phyloP scores from a whole-genome alignment of 78 protist species.

The Dictyostelium capitatum region DNA sequence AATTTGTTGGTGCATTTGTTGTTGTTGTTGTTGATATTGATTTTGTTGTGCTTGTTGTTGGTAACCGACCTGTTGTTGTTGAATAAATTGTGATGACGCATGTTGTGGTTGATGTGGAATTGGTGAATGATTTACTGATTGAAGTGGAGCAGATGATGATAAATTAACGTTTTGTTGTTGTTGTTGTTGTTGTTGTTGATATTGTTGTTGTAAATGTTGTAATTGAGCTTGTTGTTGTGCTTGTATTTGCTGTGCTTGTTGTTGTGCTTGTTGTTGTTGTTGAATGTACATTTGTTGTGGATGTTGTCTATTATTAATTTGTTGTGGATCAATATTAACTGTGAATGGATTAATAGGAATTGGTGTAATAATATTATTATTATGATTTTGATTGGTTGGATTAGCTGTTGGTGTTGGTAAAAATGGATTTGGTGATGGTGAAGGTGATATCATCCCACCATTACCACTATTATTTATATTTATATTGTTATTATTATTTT shows the following conservation, averaged over 20 bases:
- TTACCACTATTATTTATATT: not conserved
- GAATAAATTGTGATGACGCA: conserved; percentile 25
- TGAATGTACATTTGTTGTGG: conserved; percentile 34
- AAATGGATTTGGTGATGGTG: conserved; percentile 49
- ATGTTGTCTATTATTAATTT: not conserved
- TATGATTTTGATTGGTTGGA: not conserved
- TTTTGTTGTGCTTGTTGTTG: conserved; percentile 21
- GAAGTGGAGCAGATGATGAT: conserved; percentile 76
- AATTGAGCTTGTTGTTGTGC: not conserved
- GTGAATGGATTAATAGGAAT: conserved; percentile 30
- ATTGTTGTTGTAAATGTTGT: conserved; percentile 46
- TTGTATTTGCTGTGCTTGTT: not conserved
- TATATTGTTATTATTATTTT: not conserved
- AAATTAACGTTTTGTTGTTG: not conserved
- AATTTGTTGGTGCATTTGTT: too few species aligned
- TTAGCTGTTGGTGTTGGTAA: conserved; percentile 21
- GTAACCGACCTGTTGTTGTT: conserved; percentile 15
- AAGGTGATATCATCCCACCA: not conserved
- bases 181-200: not conserved
- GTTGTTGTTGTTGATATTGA: conserved; percentile 21
- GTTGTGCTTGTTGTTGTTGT: conserved; percentile 10
- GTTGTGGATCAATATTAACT: not conserved
- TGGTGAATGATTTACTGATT: conserved; percentile 48
- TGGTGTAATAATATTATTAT: not conserved
- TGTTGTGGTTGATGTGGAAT: conserved; percentile 37